Evolutionary conservation across 768 basidiomycete genomes (phyloP).

Genomic region (Hortiboletus flavorubellus): DNA sequence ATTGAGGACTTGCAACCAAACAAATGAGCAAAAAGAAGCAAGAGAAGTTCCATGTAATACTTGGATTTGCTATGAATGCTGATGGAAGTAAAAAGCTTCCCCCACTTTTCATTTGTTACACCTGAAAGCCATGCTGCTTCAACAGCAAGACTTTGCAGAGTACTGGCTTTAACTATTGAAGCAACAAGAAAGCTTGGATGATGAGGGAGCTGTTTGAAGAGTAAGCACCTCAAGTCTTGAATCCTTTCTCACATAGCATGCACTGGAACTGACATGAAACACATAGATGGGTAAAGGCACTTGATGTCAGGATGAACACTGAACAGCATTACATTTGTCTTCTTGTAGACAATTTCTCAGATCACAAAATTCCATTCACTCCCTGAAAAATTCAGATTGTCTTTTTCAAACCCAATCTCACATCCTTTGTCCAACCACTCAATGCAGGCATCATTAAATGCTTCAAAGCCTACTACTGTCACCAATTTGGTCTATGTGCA

Average conservation of each 20-base stretch:
- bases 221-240: neutral
- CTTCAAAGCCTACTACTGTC: neutral
- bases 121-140: neutral
- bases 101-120: neutral
- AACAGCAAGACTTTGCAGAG: neutral
- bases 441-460: neutral
- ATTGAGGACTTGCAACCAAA: neutral
- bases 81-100: neutral
- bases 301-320: neutral
- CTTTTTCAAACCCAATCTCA: neutral
- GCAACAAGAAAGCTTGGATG: neutral
- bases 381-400: neutral
- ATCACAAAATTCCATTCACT: neutral
- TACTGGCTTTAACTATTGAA: neutral
- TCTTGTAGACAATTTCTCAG: neutral
- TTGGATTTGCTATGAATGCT: neutral
- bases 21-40: neutral
- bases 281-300: neutral
- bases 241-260: too few species aligned
- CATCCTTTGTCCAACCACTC: neutral
- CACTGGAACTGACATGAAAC: too few species aligned
- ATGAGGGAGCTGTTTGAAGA: neutral
- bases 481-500: too few species aligned
- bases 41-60: neutral
- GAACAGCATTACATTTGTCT: neutral